Evolutionary conservation across 805 yeast genomes (phyloP), one percentile per base, ranked within the genome.

Genomic region (Ogataea nitratoaversa): DNA sequence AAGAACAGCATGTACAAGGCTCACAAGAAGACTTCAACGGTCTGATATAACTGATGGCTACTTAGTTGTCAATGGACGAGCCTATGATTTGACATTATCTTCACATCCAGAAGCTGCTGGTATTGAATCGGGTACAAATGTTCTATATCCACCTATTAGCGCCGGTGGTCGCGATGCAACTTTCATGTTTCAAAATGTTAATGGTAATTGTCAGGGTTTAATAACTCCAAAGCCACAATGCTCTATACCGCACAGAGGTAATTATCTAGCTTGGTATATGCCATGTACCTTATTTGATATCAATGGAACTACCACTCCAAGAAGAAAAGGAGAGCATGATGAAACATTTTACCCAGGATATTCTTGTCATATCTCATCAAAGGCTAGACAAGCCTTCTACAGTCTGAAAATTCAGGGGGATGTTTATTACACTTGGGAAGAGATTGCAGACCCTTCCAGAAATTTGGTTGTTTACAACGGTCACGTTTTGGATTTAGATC

Each of bases 161-260:
- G 96, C 95, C 6, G 97, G 95, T 31, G 95, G 95, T 8, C 76
- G 60, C 64, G 96, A 89, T 62, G 95, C 84, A 2, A 72, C 89
- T 2, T 82, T 89, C 51, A 66, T 89, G 42, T 89, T 89, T 60
- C 97, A 89, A 62, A 89, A 89, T 60, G 95, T 89, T 33, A 89
- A 89, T 59, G 95, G 95, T 17, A 80, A 90, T 59, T 91, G 99
- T 67, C 82, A 78, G 60, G 82, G 79, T 28, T 65, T 90, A 37
- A 83, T 93, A 41, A 71, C 57, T 5, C 95, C 96, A 34, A 77
- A 76, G 48, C 75, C 66, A 3, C 74, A 81, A 55, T 75, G 85
- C 51, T 53, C 82, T 0, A 90, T 90, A 43, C 97, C 97, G 1
- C 63, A 68, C 46, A 70, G 75, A 41, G 71, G 66, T 30, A 80